A percentile compares a stretch with the other conserved stretches of the same genome.
Evolutionary conservation across 1,139 yeast genomes (phyloP).

Genomic region (Sugiyamaella pinicola): DNA sequence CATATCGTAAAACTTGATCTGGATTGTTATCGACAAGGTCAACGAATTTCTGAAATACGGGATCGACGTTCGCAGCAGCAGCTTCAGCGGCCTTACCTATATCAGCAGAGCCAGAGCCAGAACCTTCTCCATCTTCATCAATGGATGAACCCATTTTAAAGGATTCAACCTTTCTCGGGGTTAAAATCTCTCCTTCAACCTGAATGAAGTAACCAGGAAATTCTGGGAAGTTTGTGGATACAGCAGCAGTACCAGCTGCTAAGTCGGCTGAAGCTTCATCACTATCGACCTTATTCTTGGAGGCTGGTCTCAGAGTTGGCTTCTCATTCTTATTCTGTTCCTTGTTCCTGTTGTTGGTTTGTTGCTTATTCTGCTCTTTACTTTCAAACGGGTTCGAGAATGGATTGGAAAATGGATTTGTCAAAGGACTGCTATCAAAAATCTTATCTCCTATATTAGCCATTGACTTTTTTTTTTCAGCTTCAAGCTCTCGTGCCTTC

Average conservation of each 20-base stretch:
- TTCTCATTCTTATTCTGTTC: conserved; percentile 14
- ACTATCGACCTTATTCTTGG: not conserved
- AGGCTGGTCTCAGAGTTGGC: conserved; percentile 5
- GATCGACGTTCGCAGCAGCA: conserved; percentile 48
- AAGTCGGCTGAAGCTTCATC: not conserved
- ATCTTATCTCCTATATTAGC: conserved; percentile 28
- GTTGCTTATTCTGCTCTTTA: conserved; percentile 1
- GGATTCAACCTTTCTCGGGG: conserved; percentile 37
- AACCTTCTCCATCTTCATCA: conserved; percentile 34
- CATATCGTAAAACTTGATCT: conserved; percentile 81
- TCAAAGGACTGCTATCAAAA: conserved; percentile 37
- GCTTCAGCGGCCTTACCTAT: conserved; percentile 31
- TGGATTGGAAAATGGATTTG: conserved; percentile 33
- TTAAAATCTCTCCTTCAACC: conserved; percentile 66
- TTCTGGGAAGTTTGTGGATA: conserved; percentile 18
- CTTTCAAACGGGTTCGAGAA: conserved; percentile 20
- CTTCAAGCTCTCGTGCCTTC: conserved; percentile 42
- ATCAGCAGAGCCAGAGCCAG: conserved; percentile 17
- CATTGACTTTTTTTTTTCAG: conserved; percentile 24
- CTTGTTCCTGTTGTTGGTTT: too few relatives aligned
- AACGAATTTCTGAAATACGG: conserved; percentile 75
- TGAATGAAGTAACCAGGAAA: conserved; percentile 66
- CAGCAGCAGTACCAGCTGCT: not conserved
- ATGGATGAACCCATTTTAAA: conserved; percentile 23
- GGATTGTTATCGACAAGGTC: conserved; percentile 78